These are phyloP conservation scores for Wickerhamomyces canadensis DNA, from an alignment of 805 yeast genomes.

Conservation along the genomic window DNA sequence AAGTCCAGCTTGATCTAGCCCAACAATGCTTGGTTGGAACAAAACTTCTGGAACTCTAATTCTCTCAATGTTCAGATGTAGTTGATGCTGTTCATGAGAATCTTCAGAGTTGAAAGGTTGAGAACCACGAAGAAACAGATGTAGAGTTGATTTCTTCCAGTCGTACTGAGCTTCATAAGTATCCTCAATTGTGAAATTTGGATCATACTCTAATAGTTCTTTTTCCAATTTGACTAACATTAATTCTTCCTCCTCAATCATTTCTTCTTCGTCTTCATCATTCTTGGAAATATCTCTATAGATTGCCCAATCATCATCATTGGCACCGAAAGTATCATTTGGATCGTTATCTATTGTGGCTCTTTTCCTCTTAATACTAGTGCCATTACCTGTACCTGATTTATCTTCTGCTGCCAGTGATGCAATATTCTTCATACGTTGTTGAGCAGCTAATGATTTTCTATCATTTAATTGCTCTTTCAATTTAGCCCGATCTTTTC, in stretches of 20 bases:
- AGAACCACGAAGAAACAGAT: conserved; percentile 87
- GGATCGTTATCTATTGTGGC: conserved; percentile 85
- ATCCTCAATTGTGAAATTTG: conserved; percentile 79
- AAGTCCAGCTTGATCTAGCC: conserved; percentile 95
- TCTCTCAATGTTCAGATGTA: conserved; percentile 87
- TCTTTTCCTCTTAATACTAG: conserved; percentile 43
- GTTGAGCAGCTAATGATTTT: conserved; percentile 86
- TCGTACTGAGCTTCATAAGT: conserved; percentile 76
- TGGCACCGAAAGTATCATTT: conserved; percentile 89
- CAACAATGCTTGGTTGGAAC: conserved; percentile 91
- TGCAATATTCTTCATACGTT: conserved; percentile 87
- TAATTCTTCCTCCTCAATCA: conserved; percentile 67
- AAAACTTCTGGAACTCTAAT: conserved; percentile 87
- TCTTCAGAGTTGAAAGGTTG: conserved; percentile 78
- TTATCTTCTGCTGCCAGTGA: conserved; percentile 74
- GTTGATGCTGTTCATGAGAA: conserved; percentile 81
- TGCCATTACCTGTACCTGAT: conserved; percentile 19
- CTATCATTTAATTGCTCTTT: conserved; percentile 79
- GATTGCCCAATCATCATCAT: conserved; percentile 93
- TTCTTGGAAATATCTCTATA: conserved; percentile 76
- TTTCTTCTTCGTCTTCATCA: conserved; percentile 61
- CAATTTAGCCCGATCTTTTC: conserved; percentile 64
- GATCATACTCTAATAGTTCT: conserved; percentile 75
- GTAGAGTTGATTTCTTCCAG: conserved; percentile 77
- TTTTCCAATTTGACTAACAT: conserved; percentile 61